phyloP scores from a whole-genome alignment of 2,329 filamentous ascomycete species.

The Aspergillus niger region DNA sequence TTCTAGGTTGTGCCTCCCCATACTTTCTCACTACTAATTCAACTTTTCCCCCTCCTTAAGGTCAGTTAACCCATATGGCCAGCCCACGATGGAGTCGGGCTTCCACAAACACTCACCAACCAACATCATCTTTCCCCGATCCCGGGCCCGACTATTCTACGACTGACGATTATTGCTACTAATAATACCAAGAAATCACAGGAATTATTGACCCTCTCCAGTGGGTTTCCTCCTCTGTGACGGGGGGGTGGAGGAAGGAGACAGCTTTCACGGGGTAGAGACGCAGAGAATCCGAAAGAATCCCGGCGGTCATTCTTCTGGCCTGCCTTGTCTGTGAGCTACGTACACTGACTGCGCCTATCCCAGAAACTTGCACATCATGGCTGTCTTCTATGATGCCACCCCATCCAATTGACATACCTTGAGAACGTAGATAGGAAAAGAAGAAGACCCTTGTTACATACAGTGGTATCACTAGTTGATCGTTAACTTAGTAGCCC shows the following conservation, averaged over 20 bases:
- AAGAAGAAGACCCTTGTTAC: too few relatives aligned
- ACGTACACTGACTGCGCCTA: not conserved
- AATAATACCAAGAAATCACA: not conserved
- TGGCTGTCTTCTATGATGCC: not conserved
- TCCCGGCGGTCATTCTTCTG: not conserved
- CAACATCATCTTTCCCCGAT: not conserved
- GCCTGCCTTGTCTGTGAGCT: not conserved
- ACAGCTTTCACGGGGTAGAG: conserved; percentile 6
- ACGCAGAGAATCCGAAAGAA: conserved; percentile 8
- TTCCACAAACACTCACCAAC: not conserved
- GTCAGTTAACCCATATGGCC: not conserved
- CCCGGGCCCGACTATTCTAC: not conserved
- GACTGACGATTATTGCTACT: not conserved
- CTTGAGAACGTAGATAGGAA: too few relatives aligned
- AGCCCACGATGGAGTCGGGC: not conserved
- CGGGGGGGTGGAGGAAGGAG: not conserved
- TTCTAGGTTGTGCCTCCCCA: not conserved
- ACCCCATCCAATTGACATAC: not conserved
- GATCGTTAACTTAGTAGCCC: not conserved
- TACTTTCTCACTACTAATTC: not conserved
- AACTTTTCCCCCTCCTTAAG: not conserved
- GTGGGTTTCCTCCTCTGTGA: not conserved
- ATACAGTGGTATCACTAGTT: not conserved
- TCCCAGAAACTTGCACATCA: not conserved
- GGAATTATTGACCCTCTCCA: not conserved